These are phyloP conservation scores for Clarireedia paspali DNA, from an alignment of 2,329 filamentous ascomycete genomes.

Conservation along the genomic window DNA sequence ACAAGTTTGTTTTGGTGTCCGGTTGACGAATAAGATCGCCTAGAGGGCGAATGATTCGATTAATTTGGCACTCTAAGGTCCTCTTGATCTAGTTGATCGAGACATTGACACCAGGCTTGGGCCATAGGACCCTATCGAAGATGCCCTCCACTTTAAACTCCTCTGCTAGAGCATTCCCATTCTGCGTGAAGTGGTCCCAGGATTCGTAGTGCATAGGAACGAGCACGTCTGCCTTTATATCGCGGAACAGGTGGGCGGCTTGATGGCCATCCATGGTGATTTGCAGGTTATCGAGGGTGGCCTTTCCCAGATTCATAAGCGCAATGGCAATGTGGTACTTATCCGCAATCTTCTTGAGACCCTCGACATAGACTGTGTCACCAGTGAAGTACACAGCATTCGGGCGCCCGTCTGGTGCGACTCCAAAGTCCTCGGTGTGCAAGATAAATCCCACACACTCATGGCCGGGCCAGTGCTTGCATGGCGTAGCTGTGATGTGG, in stretches of 20 bases:
- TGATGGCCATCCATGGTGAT: neutral
- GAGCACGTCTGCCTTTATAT: slow-evolving; percentile 34
- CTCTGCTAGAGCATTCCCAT: neutral
- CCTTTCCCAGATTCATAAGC: neutral
- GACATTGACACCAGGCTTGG: neutral
- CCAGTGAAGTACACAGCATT: neutral
- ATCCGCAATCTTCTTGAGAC: neutral
- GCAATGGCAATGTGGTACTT: neutral
- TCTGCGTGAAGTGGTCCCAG: slow-evolving; percentile 38
- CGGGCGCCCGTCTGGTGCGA: too few relatives aligned
- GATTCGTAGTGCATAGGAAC: slow-evolving; percentile 41
- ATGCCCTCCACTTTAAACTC: neutral
- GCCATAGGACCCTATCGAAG: neutral
- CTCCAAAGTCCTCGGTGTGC: neutral
- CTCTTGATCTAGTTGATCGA: too few relatives aligned
- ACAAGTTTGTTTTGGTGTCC: too few relatives aligned
- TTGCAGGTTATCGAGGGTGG: neutral
- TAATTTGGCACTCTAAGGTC: too few relatives aligned
- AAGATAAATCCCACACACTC: neutral
- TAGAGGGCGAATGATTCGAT: too few relatives aligned
- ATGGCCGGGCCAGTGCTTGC: neutral
- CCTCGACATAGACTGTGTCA: neutral
- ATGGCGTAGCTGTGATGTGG: neutral
- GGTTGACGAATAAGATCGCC: too few relatives aligned
- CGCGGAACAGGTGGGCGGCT: slow-evolving; percentile 30